Conservation (phyloP, 176 grass and related monocot genomes). For the Zizania latifolia region DNA sequence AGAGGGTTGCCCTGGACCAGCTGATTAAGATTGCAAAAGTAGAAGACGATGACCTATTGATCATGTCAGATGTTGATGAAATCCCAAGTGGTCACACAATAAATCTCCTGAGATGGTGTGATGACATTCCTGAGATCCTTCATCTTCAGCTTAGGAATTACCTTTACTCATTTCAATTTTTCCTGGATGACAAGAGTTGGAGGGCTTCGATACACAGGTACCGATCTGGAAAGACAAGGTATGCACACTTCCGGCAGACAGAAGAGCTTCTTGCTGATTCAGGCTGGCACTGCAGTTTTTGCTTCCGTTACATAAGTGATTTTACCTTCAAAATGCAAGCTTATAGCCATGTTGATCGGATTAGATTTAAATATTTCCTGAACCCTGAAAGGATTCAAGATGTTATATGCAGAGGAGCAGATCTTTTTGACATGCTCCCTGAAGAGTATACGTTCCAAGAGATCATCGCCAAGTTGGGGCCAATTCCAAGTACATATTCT, state of each 20-base stretch:
- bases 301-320: slow-evolving; percentile 77
- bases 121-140: slow-evolving; percentile 73
- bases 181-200: slow-evolving; percentile 87
- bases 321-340: slow-evolving; percentile 96
- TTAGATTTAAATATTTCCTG: slow-evolving; percentile 79
- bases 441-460: slow-evolving; percentile 98
- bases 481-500: slow-evolving; percentile 75
- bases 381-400: slow-evolving; percentile 86
- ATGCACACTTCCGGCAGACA: slow-evolving; percentile 81
- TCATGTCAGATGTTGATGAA: slow-evolving; percentile 99
- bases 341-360: slow-evolving; percentile 89
- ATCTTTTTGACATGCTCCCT: slow-evolving; percentile 99
- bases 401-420: slow-evolving; percentile 87
- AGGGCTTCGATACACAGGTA: slow-evolving; percentile 84
- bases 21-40: slow-evolving; percentile 72
- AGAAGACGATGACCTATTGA: slow-evolving; percentile 83
- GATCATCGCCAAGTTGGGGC: slow-evolving; percentile 87
- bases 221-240: slow-evolving; percentile 54
- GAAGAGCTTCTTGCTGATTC: slow-evolving; percentile 85
- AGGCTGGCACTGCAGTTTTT: slow-evolving; percentile 98
- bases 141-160: slow-evolving; percentile 95
- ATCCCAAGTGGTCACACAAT: slow-evolving; percentile 92
- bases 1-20: slow-evolving; percentile 88
- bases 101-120: slow-evolving; percentile 88
- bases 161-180: slow-evolving; percentile 93